Evolutionary conservation across 1,284 basidiomycete species (phyloP), one percentile per base, ranked within the genome.

Genomic region (Marasmius fiardii): DNA sequence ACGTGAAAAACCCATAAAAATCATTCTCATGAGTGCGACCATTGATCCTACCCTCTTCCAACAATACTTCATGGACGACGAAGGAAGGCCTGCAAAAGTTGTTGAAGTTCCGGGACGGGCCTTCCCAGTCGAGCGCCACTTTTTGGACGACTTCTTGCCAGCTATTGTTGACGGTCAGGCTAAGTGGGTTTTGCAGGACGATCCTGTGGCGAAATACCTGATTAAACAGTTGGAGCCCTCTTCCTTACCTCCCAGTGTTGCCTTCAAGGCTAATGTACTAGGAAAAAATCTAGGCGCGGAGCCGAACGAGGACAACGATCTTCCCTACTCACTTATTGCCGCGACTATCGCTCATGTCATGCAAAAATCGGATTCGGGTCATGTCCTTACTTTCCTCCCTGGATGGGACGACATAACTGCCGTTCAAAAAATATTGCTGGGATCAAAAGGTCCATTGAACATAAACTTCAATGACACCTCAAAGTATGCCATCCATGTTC

Each of bases 11-110:
- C 90, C 93, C 10, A 75, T 98, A 71, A 96, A 94, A 71, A 79
- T 98, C 60, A 75, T 98, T 43, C 82, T 98, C 54, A 98, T 98
- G 95, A 96, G 93, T 65, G 95, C 95, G 2, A 98, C 95, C 33
- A 93, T 98, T 69, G 91, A 98, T 65, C 90, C 95, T 1, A 83
- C 82, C 0, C 80, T 97, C 31, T 98, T 98, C 81, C 88, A 90
- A 67, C 74, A 79, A 10, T 98, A 98, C 75, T 98, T 98, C 76
- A 74, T 80, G 10, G 83, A 88, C 65, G 74, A 81, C 33, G 61
- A 72, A 0, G 86, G 86, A 20, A 70, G 76, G 12, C 85, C 83
- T 1, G 90, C 93, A 0, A 82, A 82, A 34, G 85, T 95, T 20
- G 82, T 94, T 52, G 89, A 94, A 60, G 79, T 98, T 24, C 93